Evolutionary conservation across 768 basidiomycete species (phyloP).

Genomic region (Agaricus blazei): DNA sequence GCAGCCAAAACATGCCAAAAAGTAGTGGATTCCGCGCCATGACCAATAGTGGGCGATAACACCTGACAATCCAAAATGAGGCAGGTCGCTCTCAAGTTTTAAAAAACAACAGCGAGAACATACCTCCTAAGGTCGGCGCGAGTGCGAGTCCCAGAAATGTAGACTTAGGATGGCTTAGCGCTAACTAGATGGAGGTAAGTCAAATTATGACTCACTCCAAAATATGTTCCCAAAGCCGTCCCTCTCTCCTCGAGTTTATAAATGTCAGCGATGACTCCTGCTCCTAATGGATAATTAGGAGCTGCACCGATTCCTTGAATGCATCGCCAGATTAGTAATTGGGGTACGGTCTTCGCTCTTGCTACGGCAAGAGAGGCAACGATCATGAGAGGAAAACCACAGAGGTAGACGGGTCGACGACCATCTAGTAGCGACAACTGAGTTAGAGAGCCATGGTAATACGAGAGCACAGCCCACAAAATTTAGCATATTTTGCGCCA

Average conservation of each 20-base stretch:
- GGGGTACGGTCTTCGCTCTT: slow-evolving; percentile 30
- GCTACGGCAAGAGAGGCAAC: slow-evolving; percentile 60
- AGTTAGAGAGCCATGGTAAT: too few species aligned
- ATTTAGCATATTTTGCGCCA: slow-evolving; percentile 31
- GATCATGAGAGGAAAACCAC: slow-evolving; percentile 53
- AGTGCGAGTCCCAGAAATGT: slow-evolving; percentile 54
- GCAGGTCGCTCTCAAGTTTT: not conserved
- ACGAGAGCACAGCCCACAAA: slow-evolving; percentile 22
- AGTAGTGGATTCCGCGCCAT: slow-evolving; percentile 57
- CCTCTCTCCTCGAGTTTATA: slow-evolving; percentile 60
- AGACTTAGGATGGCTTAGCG: slow-evolving; percentile 26
- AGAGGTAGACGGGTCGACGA: slow-evolving; percentile 53
- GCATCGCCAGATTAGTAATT: slow-evolving; percentile 59
- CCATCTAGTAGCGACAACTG: slow-evolving; percentile 43
- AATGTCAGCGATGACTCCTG: slow-evolving; percentile 62
- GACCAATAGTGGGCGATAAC: slow-evolving; percentile 52
- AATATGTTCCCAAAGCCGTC: slow-evolving; percentile 54
- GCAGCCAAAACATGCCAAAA: slow-evolving; percentile 35
- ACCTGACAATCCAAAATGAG: slow-evolving; percentile 23
- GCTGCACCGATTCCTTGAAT: slow-evolving; percentile 68
- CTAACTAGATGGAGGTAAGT: not conserved
- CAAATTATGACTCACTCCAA: slow-evolving; percentile 31
- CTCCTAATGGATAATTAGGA: slow-evolving; percentile 48
- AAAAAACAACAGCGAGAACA: not conserved
- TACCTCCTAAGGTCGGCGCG: slow-evolving; percentile 54